Conservation (phyloP, 164 flowering plant species). For the Vitis riparia region DNA sequence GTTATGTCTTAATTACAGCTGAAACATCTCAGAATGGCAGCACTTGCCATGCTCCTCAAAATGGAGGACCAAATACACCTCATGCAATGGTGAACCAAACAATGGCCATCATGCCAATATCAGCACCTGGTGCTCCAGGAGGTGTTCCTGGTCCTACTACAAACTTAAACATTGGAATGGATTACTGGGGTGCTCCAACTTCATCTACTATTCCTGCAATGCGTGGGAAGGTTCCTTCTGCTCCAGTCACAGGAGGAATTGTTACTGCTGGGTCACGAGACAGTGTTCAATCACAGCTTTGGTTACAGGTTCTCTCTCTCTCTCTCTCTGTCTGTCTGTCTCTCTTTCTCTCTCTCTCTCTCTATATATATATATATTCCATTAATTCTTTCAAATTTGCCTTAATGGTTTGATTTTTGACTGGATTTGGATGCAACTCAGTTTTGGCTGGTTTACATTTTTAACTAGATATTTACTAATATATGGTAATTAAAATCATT, state of each 20-base stretch:
- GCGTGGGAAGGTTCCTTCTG: conserved; percentile 63
- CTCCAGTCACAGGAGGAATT: conserved; percentile 59
- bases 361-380: no score
- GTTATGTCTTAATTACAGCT: conserved; percentile 31
- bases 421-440: no score
- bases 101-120: conserved; percentile 51
- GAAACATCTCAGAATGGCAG: conserved; percentile 75
- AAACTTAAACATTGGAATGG: conserved; percentile 96
- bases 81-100: conserved; percentile 52
- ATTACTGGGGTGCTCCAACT: conserved; percentile 80
- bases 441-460: no score
- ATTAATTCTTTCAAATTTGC: not conserved
- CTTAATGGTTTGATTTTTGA: not conserved
- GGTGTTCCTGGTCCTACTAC: conserved; percentile 84
- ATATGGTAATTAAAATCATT: no score
- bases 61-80: conserved; percentile 54
- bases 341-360: not conserved
- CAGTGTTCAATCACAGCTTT: conserved; percentile 63
- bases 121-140: conserved; percentile 54
- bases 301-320: conserved; percentile 63
- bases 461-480: no score
- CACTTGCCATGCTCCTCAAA: conserved; percentile 41
- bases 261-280: conserved; percentile 74
- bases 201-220: conserved; percentile 58
- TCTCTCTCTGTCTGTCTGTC: no score